Evolutionary conservation across 2,329 filamentous ascomycete species (phyloP).

Genomic region (Colletotrichum phormii): DNA sequence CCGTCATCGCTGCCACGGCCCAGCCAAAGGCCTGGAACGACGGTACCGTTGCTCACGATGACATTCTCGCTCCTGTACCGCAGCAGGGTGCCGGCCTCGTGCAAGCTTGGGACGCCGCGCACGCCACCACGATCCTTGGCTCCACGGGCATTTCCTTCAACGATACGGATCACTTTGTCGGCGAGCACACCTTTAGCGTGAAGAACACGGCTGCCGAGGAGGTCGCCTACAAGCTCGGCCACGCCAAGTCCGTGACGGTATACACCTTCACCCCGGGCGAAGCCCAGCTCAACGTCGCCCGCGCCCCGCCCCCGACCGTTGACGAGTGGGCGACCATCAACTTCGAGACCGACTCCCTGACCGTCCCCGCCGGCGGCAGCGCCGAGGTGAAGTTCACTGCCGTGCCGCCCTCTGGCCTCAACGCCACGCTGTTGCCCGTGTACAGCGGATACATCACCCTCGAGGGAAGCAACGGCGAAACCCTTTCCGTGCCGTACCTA

Average conservation of each 20-base stretch:
- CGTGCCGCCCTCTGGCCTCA: slow-evolving; percentile 43
- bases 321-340: slow-evolving; percentile 36
- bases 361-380: slow-evolving; percentile 42
- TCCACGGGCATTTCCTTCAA: slow-evolving; percentile 55
- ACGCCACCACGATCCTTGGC: slow-evolving; percentile 50
- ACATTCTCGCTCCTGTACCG: slow-evolving; percentile 47
- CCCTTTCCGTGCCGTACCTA: slow-evolving; percentile 53
- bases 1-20: slow-evolving; percentile 45
- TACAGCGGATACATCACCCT: slow-evolving; percentile 57
- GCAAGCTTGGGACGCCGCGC: slow-evolving; percentile 54
- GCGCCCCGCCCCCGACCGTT: slow-evolving; percentile 37
- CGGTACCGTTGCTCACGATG: slow-evolving; percentile 33
- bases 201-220: slow-evolving; percentile 50
- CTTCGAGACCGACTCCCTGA: slow-evolving; percentile 40
- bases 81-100: slow-evolving; percentile 58
- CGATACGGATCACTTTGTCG: slow-evolving; percentile 54
- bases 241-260: slow-evolving; percentile 50
- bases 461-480: slow-evolving; percentile 50
- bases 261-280: slow-evolving; percentile 47
- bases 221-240: slow-evolving; percentile 52
- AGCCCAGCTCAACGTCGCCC: slow-evolving; percentile 11
- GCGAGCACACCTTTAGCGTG: slow-evolving; percentile 50
- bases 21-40: slow-evolving; percentile 46
- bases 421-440: slow-evolving; percentile 49
- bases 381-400: slow-evolving; percentile 44